Percentiles rank a stretch among this genome's conserved stretches.
These are phyloP conservation scores for Penicillium hesseltinei DNA, from an alignment of 2,329 filamentous ascomycete species.

Conservation along the genomic window DNA sequence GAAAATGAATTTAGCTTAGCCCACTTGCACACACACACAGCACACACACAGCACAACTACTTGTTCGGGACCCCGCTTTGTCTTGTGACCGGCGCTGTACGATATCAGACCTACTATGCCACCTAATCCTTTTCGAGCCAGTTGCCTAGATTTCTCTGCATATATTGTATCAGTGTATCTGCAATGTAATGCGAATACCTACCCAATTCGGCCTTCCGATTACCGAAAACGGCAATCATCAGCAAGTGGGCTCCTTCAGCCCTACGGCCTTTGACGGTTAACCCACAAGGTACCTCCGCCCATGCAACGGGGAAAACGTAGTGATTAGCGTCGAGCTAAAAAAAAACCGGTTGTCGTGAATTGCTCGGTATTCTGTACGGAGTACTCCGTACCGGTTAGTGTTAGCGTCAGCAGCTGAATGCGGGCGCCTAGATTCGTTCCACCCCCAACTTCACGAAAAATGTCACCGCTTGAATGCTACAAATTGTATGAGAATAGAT, in stretches of 20 bases:
- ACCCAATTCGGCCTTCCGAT: background rate
- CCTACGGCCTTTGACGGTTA: constrained; percentile 1
- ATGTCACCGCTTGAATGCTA: background rate
- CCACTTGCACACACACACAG: background rate
- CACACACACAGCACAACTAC: background rate
- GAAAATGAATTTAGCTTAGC: constrained; percentile 1
- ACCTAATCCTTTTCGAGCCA: background rate
- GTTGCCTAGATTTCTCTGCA: background rate
- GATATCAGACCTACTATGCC: background rate
- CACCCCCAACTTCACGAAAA: background rate
- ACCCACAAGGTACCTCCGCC: background rate
- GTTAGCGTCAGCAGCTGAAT: constrained; percentile 27
- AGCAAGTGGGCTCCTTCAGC: constrained; percentile 7
- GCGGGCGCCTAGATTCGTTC: constrained; percentile 17
- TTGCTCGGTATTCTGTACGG: background rate
- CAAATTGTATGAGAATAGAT: background rate
- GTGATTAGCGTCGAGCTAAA: background rate
- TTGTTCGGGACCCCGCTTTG: background rate
- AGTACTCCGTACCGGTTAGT: background rate
- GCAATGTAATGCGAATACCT: background rate
- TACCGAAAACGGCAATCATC: background rate
- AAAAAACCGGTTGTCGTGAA: background rate
- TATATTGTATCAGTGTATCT: background rate
- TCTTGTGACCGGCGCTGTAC: background rate
- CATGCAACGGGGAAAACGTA: background rate